These are phyloP conservation scores for Suillus americanus DNA, from an alignment of 768 basidiomycete species.

Conservation along the genomic window DNA sequence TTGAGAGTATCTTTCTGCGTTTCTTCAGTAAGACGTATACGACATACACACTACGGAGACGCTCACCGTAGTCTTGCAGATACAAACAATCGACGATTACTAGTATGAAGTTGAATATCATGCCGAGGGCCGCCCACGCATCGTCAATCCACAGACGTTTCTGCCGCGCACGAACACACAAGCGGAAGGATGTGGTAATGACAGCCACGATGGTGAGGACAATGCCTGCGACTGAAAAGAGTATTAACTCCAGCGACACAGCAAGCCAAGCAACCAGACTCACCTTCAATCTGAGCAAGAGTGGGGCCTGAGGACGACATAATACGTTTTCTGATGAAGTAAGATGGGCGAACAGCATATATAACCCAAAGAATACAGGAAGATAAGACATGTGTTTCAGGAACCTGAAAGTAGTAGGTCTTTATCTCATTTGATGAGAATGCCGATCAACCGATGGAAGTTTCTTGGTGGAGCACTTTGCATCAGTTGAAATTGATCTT, in stretches of 20 bases:
- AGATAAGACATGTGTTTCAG: not conserved
- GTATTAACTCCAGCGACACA: not conserved
- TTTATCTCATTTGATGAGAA: not conserved
- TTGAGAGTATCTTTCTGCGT: not conserved
- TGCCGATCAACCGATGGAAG: not conserved
- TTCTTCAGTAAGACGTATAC: not conserved
- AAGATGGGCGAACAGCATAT: not conserved
- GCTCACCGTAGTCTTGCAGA: not conserved
- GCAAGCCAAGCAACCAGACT: not conserved
- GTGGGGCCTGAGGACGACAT: not conserved
- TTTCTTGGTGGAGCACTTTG: too few relatives aligned
- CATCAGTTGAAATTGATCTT: not conserved
- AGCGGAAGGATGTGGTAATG: not conserved
- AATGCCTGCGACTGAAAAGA: not conserved
- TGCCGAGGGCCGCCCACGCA: not conserved
- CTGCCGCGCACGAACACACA: not conserved
- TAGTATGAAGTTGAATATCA: not conserved
- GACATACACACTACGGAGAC: not conserved
- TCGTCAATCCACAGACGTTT: not conserved
- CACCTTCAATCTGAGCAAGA: not conserved
- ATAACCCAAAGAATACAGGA: not conserved
- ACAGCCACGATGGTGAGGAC: not conserved
- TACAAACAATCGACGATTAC: not conserved
- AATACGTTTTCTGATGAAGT: not conserved
- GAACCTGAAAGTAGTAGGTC: not conserved